These are phyloP conservation scores for Clonostachys byssicola DNA, from an alignment of 2,329 filamentous ascomycete genomes.

Conservation along the genomic window DNA sequence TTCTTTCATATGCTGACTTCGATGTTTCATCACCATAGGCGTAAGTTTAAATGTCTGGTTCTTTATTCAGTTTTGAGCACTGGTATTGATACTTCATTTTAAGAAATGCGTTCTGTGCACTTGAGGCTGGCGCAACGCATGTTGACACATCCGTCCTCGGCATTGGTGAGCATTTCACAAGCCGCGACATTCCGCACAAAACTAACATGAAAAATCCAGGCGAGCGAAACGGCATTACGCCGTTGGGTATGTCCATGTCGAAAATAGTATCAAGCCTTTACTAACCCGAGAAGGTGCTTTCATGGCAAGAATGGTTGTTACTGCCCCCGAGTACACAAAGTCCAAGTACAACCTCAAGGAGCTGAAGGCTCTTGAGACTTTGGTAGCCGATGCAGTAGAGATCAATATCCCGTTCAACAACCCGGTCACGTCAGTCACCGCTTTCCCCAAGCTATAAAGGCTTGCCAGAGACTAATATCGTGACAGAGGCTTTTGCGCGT, in stretches of 20 bases:
- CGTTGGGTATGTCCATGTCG: neutral
- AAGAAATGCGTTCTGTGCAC: no score
- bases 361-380: constrained; percentile 83
- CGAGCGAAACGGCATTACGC: neutral
- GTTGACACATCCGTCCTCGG: constrained; percentile 83
- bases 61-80: no score
- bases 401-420: constrained; percentile 19
- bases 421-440: constrained; percentile 12
- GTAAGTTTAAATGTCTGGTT: no score
- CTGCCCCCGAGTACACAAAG: constrained; percentile 75
- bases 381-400: constrained; percentile 70
- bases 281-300: constrained; percentile 2
- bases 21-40: no score
- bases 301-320: constrained; percentile 7
- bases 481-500: constrained; percentile 2
- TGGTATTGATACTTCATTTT: no score
- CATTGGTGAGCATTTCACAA: constrained; percentile 1
- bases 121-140: constrained; percentile 67
- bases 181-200: neutral
- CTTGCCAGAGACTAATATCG: neutral
- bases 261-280: neutral
- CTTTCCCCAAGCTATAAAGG: neutral
- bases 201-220: neutral
- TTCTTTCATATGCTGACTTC: no score
- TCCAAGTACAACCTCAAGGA: constrained; percentile 85